A percentile compares a stretch with the other conserved stretches of the same genome.
phyloP scores from a whole-genome alignment of 2,329 filamentous ascomycete genomes.

The Periconia macrospinosa region DNA sequence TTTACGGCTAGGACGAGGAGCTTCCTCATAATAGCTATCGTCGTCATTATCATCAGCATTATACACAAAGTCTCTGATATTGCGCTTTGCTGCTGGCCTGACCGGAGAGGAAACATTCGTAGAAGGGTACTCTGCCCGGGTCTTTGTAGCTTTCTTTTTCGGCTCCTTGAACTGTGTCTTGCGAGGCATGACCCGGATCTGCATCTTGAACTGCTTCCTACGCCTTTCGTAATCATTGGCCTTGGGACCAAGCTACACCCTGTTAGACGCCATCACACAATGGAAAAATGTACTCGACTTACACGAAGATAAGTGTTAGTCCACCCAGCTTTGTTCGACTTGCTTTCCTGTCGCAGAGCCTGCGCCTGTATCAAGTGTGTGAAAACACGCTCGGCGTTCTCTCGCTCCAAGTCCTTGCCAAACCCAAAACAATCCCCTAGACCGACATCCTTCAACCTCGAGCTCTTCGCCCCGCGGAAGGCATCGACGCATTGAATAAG shows the following conservation, averaged over 20 bases:
- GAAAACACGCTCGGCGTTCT: slow-evolving; percentile 83
- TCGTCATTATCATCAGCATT: slow-evolving; percentile 27
- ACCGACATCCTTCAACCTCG: slow-evolving; percentile 58
- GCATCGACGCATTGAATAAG: slow-evolving; percentile 82
- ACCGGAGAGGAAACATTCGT: slow-evolving; percentile 70
- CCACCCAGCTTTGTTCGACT: slow-evolving; percentile 66
- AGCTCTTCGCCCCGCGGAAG: slow-evolving; percentile 70
- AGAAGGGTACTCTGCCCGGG: slow-evolving; percentile 57
- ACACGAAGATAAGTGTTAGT: slow-evolving; percentile 73
- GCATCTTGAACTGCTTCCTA: slow-evolving; percentile 50
- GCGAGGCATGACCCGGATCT: slow-evolving; percentile 54
- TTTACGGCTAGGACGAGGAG: slow-evolving; percentile 19
- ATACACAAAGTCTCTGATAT: slow-evolving; percentile 31
- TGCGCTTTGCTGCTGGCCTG: slow-evolving; percentile 48
- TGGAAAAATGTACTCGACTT: slow-evolving; percentile 33
- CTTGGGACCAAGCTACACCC: slow-evolving; percentile 45
- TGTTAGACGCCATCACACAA: slow-evolving; percentile 14
- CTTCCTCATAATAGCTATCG: slow-evolving; percentile 24
- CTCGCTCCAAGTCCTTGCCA: slow-evolving; percentile 69
- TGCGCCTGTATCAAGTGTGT: slow-evolving; percentile 73
- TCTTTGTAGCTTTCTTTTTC: slow-evolving; percentile 29
- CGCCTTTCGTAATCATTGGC: slow-evolving; percentile 48
- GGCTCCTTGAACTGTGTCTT: slow-evolving; percentile 33
- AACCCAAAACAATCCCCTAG: slow-evolving; percentile 64
- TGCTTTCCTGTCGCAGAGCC: slow-evolving; percentile 71